Base-by-base conservation (phyloP, 352 stramenopile genomes). In the Pythium chondricola region DNA sequence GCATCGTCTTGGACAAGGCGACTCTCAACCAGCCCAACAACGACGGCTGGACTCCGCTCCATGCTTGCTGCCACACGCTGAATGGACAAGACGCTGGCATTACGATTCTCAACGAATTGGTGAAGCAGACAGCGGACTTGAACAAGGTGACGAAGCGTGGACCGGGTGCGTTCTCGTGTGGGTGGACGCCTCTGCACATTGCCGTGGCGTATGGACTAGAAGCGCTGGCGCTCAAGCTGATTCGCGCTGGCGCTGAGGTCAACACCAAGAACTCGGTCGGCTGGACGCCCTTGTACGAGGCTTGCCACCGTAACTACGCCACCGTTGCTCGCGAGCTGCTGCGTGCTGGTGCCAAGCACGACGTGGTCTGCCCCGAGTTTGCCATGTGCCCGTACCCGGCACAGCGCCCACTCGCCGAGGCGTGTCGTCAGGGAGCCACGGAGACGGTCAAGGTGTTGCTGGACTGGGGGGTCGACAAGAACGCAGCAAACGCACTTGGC, bases 381-480 rank as follows among this genome's bases (percentile, higher is more conserved):
- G 73, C 78, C 0, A 57, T 93, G 49, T 93, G 79, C 32, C 79
- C 76, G 22, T 91, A 82, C 41, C 74, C 78, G 8, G 78, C 72
- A 3, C 81, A 93, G 36, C 62, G 63, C 2, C 57, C 79, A 1
- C 62, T 93, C 3, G 82, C 78, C 0, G 79, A 88, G 53, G 75
- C 81, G 25, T 75, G 75, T 35, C 74, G 78, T 6, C 78, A 90
- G 65, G 82, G 76, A 20, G 74, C 81, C 6, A 41, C 43, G 7
- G 64, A 82, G 1, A 84, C 65, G 2, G 74, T 88, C 32, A 89
- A 88, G 41, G 63, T 83, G 41, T 45, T 93, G 21, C 56, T 93
- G 5, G 82, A 93, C 31, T 88, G 77, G 69, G 79, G 76, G 11
- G 64, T 85, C n/a, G 67, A 88, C 52, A 89, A 86, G 43, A 87